phyloP scores from a whole-genome alignment of 2,329 filamentous ascomycete species.

The Colletotrichum paranaense region DNA sequence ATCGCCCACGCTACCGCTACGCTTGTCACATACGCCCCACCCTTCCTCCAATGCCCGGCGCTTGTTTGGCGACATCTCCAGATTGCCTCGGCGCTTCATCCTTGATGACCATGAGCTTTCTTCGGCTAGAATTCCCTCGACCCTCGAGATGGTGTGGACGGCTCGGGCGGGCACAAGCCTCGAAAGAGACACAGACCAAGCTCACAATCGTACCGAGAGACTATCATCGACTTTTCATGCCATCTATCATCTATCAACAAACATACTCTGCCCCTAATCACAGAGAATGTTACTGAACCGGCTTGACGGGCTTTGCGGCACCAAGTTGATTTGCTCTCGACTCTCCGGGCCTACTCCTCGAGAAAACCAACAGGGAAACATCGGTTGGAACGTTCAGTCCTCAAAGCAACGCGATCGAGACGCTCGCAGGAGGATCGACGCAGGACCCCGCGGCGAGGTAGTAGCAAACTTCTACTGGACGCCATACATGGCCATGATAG shows the following conservation, averaged over 20 bases:
- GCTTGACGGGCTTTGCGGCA: neutral
- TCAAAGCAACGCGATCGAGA: constrained; percentile 15
- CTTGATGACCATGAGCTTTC: constrained; percentile 5
- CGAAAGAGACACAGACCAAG: neutral
- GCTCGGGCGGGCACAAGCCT: constrained; percentile 2
- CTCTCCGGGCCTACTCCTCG: neutral
- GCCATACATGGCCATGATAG: neutral
- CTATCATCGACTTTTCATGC: neutral
- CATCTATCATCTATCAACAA: constrained; percentile 20
- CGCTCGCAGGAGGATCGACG: constrained; percentile 26
- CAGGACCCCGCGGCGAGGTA: constrained; percentile 1
- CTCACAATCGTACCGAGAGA: neutral
- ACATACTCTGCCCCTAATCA: neutral
- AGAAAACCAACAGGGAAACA: constrained; percentile 6
- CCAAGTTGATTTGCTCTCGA: constrained; percentile 13
- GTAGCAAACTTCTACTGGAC: neutral
- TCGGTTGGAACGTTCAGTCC: neutral
- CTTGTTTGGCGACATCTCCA: constrained; percentile 31
- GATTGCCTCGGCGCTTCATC: constrained; percentile 9
- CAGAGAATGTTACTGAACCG: neutral
- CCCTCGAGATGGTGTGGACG: neutral
- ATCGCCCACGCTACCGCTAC: constrained; percentile 35
- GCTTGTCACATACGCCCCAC: constrained; percentile 38
- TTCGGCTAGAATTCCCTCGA: neutral
- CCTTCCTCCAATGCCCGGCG: constrained; percentile 33